Base-by-base conservation (phyloP, 768 basidiomycete species). In the Pisolithus sp. region DNA sequence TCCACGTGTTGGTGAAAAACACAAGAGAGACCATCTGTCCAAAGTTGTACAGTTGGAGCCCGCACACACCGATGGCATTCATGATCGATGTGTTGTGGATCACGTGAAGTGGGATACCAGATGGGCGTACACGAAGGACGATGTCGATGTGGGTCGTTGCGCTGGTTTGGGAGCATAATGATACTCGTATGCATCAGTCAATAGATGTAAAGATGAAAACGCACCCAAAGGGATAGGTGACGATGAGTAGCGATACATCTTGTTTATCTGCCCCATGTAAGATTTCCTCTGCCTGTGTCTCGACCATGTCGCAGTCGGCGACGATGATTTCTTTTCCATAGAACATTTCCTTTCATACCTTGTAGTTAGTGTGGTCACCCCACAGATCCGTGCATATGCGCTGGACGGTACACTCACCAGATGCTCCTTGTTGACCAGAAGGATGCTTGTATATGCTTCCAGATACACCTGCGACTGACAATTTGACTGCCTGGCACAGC, bases 31-130 rank as follows among this genome's bases (percentile, higher is more conserved):
- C 89, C 2, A 91, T 88, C 68, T 98, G 96, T 12, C 96, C 96
- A 65, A 96, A 99, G 69, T 89, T 90, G 76, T 99, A 99, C n/a
- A 99, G 77, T 58, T 97, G 93, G 23, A 99, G 79, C 7, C 96
- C 96, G 53, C 86, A 91, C 2, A 89, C 90, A 20, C 94, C 93
- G 40, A 92, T 76, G 0, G 96, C 95, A 66, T 95, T 98, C 82
- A 98, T 86, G 66, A 99, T 96, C 1, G 92, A 95, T 0, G 96
- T 95, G 62, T 99, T 99, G 72, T 99, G 95, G 56, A 99, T 84
- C 46, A 95, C 78, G 18, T 85, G 79, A 5, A 84, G 85, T 2
- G 91, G 89, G 57, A 97, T 88, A 6, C 73, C 73, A 36, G 88
- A 80, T 1, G 81, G 75, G 7, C 87, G 80, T 3, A 95, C 95